Base-by-base conservation (phyloP, 2,329 filamentous ascomycete genomes). In the Pseudogymnoascus sp. region DNA sequence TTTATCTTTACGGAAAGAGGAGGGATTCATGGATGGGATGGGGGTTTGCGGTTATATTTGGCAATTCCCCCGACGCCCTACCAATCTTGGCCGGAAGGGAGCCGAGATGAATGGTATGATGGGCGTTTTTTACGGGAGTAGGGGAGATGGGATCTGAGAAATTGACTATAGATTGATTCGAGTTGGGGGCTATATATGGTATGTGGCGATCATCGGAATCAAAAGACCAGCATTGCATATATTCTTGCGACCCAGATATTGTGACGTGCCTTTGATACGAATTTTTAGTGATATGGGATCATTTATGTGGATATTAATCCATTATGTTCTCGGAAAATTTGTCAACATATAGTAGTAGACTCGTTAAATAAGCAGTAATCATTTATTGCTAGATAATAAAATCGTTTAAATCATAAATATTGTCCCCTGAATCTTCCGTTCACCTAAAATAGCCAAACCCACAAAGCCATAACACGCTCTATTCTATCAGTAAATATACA, bases 401-500 rank as follows among this genome's bases (percentile, higher is more conserved):
- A 18, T 30, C 15, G 15, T 8, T 5, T 15, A 50, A 30, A 30
- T 6, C 22, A 6, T 6, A 50, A 30, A 37, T 6, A 2, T 25
- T 28, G 41, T 28, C 14, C 8, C 22, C 30, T 30, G 20, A 28
- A 15, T 7, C 12, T 28, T 1, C 41, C 22, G 3, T 28, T 20
- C 38, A 39, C 15, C 9, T 20, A 39, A 8, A 39, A 20, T 20
- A 39, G 5, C 15, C 11, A 43, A 43, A 11, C 14, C 4, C 39
- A 43, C 22, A 14, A 50, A 20, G 22, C 11, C 30, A 38, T 38
- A 38, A 22, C 30, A 38, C 37, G 7, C 20, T 7, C 37, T n/a
- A 18, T 11, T 12, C 25, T 15, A 36, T 62, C 50, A 84, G 66
- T 84, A 84, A 57, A 85, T 78, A 71, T 83, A 87, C 14, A 86